Evolutionary conservation across 2,329 filamentous ascomycete genomes (phyloP).

Genomic region (Clarireedia paspali): DNA sequence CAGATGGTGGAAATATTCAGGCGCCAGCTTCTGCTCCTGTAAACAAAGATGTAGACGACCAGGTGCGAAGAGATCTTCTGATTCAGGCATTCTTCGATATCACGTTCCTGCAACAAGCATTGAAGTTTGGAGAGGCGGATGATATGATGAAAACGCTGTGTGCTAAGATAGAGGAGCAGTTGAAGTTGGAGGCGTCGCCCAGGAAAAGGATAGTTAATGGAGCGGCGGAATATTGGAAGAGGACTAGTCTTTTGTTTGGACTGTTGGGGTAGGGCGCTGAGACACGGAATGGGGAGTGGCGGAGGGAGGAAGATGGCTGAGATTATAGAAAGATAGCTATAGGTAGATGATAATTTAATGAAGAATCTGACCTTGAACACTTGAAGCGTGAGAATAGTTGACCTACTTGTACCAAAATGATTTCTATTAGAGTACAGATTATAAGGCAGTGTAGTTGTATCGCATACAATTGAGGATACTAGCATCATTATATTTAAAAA

Average conservation of each 20-base stretch:
- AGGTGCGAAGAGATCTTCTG: constrained; percentile 36
- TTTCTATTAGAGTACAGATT: no score
- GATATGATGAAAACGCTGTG: constrained; percentile 38
- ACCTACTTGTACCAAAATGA: no score
- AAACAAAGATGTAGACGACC: constrained; percentile 4
- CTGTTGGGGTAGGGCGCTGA: no score
- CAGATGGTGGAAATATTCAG: neutral
- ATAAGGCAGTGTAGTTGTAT: no score
- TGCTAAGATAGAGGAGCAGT: constrained; percentile 35
- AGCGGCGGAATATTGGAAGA: constrained; percentile 73
- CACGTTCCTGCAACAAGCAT: constrained; percentile 39
- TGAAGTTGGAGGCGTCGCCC: constrained; percentile 41
- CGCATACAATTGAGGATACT: no score
- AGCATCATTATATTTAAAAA: no score
- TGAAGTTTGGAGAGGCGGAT: constrained; percentile 32
- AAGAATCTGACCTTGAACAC: no score
- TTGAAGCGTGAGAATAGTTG: no score
- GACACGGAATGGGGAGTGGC: no score
- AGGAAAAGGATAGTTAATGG: constrained; percentile 50
- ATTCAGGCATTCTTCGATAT: constrained; percentile 58
- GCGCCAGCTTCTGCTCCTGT: neutral
- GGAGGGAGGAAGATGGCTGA: no score
- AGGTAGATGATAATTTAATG: no score
- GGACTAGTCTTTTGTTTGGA: constrained; percentile 75
- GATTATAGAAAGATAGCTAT: no score